Conservation (phyloP, 495 filamentous ascomycete species). For the Chlorociboria aeruginascens region DNA sequence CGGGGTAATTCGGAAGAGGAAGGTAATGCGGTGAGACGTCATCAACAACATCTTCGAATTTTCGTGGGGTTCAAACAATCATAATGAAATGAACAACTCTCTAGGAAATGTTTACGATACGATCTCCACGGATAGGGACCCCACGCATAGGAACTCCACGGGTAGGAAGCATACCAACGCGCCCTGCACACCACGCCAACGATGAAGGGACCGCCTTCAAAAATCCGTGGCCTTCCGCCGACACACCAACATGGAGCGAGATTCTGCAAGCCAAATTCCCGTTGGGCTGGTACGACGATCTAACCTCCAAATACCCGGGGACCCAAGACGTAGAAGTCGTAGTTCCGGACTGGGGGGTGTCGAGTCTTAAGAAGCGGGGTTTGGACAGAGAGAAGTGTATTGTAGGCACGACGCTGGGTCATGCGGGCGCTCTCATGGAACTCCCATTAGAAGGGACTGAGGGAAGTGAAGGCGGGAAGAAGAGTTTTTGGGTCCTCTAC, state of each 20-base stretch:
- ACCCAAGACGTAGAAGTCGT: constrained; percentile 8
- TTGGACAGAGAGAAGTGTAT: constrained; percentile 2
- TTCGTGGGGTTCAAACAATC: too few relatives aligned
- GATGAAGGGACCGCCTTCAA: constrained; percentile 26
- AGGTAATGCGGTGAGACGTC: too few relatives aligned
- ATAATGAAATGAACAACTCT: neutral
- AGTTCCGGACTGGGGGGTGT: constrained; percentile 7
- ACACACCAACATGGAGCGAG: constrained; percentile 17
- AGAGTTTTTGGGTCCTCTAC: constrained; percentile 25
- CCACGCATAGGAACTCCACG: too few relatives aligned
- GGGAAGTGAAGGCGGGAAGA: constrained; percentile 7
- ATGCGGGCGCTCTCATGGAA: constrained; percentile 38
- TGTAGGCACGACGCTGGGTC: constrained; percentile 37
- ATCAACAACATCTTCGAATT: too few relatives aligned
- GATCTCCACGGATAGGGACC: neutral
- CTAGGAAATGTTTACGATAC: neutral
- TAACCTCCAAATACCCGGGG: constrained; percentile 4
- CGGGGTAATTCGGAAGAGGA: too few relatives aligned
- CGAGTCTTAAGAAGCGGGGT: neutral
- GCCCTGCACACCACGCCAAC: constrained; percentile 13
- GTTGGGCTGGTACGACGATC: constrained; percentile 7
- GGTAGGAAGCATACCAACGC: neutral
- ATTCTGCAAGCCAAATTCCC: constrained; percentile 15
- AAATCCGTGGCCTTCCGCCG: constrained; percentile 43
- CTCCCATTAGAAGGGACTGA: constrained; percentile 8